Conservation (phyloP, 306 rosid genomes). For the Fragaria iinumae region DNA sequence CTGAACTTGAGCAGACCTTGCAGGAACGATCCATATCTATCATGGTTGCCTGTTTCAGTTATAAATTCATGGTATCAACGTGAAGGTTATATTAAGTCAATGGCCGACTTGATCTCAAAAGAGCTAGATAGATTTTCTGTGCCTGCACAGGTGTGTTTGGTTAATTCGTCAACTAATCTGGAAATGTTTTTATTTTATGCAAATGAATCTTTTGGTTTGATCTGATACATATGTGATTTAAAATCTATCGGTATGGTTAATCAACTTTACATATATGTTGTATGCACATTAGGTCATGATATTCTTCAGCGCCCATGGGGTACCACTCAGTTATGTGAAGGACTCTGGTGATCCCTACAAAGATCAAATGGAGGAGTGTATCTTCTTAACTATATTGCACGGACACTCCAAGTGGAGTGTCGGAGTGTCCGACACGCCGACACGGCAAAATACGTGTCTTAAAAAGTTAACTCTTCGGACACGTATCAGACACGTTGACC, state of each 20-base stretch:
- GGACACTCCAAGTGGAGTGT: no score
- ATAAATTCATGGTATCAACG: conserved; percentile 95
- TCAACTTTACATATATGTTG: conserved; percentile 18
- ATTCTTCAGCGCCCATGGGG: conserved; percentile 99
- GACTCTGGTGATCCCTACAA: conserved; percentile 95
- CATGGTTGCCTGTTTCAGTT: conserved; percentile 80
- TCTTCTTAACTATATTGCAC: no score
- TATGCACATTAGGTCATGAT: conserved; percentile 60
- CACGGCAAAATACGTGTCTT: no score
- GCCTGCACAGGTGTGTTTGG: conserved; percentile 63
- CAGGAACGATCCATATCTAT: conserved; percentile 82
- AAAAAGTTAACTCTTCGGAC: no score
- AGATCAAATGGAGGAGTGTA: conserved; percentile 97
- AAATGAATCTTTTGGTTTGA: background rate
- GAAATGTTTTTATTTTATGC: background rate
- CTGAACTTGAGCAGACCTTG: conserved; percentile 29
- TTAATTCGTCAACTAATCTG: conserved; percentile 24
- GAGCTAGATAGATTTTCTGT: conserved; percentile 63
- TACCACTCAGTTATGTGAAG: conserved; percentile 91
- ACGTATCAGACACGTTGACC: no score
- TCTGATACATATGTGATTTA: background rate
- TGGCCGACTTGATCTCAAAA: conserved; percentile 87
- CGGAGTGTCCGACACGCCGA: no score
- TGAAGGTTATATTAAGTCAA: conserved; percentile 81
- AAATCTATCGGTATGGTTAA: conserved; percentile 2